These are phyloP conservation scores for Phaseolus coccineus DNA, from an alignment of 331 rosid genomes.

Conservation along the genomic window DNA sequence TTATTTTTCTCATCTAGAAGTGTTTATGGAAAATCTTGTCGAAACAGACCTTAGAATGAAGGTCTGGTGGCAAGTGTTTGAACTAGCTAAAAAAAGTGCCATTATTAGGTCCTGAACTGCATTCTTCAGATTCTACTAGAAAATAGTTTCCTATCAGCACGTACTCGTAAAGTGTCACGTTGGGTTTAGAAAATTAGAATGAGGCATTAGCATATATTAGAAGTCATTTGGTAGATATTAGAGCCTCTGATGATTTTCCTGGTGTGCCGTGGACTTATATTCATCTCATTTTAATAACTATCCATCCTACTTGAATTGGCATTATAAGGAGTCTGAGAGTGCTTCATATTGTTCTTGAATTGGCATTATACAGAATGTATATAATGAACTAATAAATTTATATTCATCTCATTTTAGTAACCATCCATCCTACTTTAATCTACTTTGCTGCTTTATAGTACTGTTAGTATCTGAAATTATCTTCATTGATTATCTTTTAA, in stretches of 20 bases:
- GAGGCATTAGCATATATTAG: not conserved
- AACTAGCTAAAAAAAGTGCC: constrained; percentile 14
- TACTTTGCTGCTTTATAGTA: constrained; percentile 14
- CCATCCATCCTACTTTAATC: not conserved
- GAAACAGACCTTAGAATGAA: not conserved
- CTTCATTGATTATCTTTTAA: not conserved
- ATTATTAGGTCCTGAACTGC: not conserved
- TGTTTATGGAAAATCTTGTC: too few relatives aligned
- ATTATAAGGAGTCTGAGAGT: constrained; percentile 4
- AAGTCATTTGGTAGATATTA: not conserved
- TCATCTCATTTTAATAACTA: not conserved
- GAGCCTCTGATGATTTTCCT: constrained; percentile 31
- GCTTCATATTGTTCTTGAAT: not conserved
- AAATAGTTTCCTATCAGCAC: constrained; percentile 5
- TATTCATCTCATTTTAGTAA: too few relatives aligned
- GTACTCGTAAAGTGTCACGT: not conserved
- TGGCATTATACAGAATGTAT: too few relatives aligned
- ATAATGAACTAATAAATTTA: too few relatives aligned
- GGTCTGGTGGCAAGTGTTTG: constrained; percentile 25
- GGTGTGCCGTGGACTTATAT: constrained; percentile 12
- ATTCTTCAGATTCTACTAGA: constrained; percentile 4
- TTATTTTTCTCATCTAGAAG: too few relatives aligned
- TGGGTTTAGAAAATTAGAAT: not conserved
- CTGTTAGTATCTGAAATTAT: constrained; percentile 7
- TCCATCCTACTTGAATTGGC: not conserved